Evolutionary conservation across 2,329 filamentous ascomycete genomes (phyloP), one percentile per base, ranked within the genome.

Genomic region (Biscogniauxia mediterranea): DNA sequence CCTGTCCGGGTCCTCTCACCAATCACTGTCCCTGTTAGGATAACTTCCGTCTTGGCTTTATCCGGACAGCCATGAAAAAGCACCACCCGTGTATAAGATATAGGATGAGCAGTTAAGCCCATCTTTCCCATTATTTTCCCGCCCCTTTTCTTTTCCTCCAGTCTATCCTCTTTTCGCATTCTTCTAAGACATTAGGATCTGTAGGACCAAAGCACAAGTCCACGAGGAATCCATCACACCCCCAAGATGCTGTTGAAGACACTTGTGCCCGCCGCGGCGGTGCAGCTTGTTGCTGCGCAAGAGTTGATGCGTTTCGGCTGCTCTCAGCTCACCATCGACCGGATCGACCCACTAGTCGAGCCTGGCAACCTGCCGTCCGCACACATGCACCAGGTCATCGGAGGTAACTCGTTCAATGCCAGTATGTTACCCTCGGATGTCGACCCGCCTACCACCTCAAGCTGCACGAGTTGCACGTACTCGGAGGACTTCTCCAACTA

Each of bases 271-370:
- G 70, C 69, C 1, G 65, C 68, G 61, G 71, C 70, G 64, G 71
- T 68, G 60, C 69, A 69, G 60, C 61, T 70, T 55, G 66, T 61
- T 52, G 64, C 70, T 28, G 73, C 72, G 19, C 74, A 75, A 63
- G 72, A 74, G 64, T 70, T 76, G 66, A 75, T 75, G 70, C 73
- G 74, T 50, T 75, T 75, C 58, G 73, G 71, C 32, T 75, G 74
- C 68, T 74, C 72, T 7, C 72, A 74, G 66, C 71, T 75, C 59
- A 71, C 70, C 53, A 70, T 75, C 61, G 72, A 75, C 63, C 71
- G 73, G 25, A 65, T 72, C 57, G 71, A 73, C 59, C 71, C 71
- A 9, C 61, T 73, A 32, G 71, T 72, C 49, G 67, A 73, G 65
- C 70, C 71, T 13, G 70, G 71, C 55, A 71, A 66, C 62, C 61